These are phyloP conservation scores for Artemisia annua DNA, from an alignment of 129 eudicot genomes.

Conservation along the genomic window DNA sequence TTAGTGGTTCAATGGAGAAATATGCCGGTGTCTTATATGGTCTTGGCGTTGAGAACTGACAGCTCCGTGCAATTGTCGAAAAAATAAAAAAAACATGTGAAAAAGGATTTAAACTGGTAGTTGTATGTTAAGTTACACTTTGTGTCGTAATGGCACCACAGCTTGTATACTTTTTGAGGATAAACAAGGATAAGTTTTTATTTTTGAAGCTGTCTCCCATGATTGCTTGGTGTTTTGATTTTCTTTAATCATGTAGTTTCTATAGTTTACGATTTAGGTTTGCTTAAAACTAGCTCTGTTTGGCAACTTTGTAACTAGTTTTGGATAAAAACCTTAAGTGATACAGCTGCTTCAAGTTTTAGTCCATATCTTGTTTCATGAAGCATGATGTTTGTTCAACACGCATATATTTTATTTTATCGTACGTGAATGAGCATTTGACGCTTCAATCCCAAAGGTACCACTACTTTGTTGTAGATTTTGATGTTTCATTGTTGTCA, in stretches of 20 bases:
- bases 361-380: no score
- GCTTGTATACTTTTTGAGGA: slow-evolving; percentile 39
- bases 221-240: slow-evolving; percentile 18
- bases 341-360: no score
- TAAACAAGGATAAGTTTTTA: slow-evolving; percentile 28
- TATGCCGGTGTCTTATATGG: slow-evolving; percentile 94
- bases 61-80: slow-evolving; percentile 4
- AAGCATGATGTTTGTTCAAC: no score
- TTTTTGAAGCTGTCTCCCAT: slow-evolving; percentile 7
- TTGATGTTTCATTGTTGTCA: no score
- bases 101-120: slow-evolving; percentile 28
- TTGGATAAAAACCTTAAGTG: not conserved
- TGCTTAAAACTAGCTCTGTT: not conserved
- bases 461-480: no score
- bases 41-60: slow-evolving; percentile 76
- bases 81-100: slow-evolving; percentile 5
- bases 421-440: no score
- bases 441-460: no score
- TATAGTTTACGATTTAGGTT: not conserved
- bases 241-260: not conserved
- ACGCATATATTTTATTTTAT: no score
- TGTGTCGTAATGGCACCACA: slow-evolving; percentile 43
- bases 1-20: slow-evolving; percentile 76
- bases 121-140: slow-evolving; percentile 41
- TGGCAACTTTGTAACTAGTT: not conserved